These are phyloP conservation scores for Hyphopichia khmerensis DNA, from an alignment of 1,139 yeast genomes.

Conservation along the genomic window DNA sequence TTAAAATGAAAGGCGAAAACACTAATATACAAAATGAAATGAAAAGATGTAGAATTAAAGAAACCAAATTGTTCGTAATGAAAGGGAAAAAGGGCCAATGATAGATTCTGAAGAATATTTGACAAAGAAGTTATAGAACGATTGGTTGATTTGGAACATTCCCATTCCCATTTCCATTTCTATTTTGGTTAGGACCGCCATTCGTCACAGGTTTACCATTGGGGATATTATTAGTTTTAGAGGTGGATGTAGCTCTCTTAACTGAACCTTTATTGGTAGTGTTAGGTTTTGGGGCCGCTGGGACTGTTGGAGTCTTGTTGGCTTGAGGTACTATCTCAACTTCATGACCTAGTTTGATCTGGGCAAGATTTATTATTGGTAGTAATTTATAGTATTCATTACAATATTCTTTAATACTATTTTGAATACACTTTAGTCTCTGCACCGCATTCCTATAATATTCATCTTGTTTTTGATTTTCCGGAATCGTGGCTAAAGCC, in stretches of 20 bases:
- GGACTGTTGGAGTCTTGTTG: conserved; percentile 3
- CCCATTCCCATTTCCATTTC: background rate
- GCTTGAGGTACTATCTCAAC: conserved; percentile 31
- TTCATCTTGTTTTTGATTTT: conserved; percentile 35
- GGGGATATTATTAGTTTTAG: background rate
- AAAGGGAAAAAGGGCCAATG: no score
- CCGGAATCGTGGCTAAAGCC: conserved; percentile 39
- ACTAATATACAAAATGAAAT: no score
- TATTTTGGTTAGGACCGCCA: background rate
- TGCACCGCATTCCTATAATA: conserved; percentile 30
- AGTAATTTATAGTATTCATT: conserved; percentile 43
- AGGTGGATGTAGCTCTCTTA: background rate
- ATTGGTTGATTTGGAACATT: conserved; percentile 7
- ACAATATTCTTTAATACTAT: conserved; percentile 42
- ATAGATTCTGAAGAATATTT: no score
- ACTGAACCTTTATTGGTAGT: background rate
- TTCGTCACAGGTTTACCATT: background rate
- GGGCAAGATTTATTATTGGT: conserved; percentile 52
- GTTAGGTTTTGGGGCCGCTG: conserved; percentile 1
- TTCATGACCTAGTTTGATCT: conserved; percentile 48
- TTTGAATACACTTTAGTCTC: conserved; percentile 35
- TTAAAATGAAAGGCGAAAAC: no score
- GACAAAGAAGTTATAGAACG: conserved; percentile 4
- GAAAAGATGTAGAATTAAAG: no score
- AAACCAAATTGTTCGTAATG: no score